A percentile compares a stretch with the other conserved stretches of the same genome.
These are phyloP conservation scores for Globisporangium paddicum DNA, from an alignment of 352 stramenopile genomes.

Conservation along the genomic window DNA sequence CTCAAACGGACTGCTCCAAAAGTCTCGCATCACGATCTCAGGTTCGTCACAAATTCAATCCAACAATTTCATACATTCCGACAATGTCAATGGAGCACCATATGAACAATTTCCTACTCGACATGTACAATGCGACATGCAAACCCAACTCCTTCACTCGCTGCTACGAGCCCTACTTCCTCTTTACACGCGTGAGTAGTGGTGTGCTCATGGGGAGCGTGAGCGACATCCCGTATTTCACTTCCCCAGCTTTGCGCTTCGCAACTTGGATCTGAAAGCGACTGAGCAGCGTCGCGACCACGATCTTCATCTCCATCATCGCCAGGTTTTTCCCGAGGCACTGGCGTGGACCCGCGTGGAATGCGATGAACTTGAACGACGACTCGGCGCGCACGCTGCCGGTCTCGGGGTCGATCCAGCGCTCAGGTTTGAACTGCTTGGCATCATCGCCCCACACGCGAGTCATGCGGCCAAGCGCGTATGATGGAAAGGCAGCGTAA, in stretches of 20 bases:
- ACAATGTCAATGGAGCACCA: not conserved
- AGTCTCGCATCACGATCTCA: too few species aligned
- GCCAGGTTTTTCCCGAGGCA: constrained; percentile 42
- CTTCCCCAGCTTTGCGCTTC: not conserved
- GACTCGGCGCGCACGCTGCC: constrained; percentile 16
- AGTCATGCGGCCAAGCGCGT: constrained; percentile 22
- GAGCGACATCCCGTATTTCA: constrained; percentile 14
- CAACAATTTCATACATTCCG: not conserved
- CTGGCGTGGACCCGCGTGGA: constrained; percentile 33
- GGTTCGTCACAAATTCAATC: not conserved
- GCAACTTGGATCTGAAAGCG: constrained; percentile 23
- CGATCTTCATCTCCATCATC: constrained; percentile 44
- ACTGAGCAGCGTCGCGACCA: constrained; percentile 20
- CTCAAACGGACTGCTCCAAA: too few species aligned
- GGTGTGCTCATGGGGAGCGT: constrained; percentile 5
- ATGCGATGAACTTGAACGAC: constrained; percentile 36
- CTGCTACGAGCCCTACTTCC: not conserved
- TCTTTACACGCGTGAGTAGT: not conserved
- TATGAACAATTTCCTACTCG: not conserved
- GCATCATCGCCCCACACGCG: constrained; percentile 30
- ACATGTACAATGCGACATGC: not conserved
- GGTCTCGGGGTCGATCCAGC: constrained; percentile 22
- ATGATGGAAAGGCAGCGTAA: constrained; percentile 20
- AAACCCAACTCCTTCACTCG: not conserved
- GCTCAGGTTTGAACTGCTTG: constrained; percentile 27